Evolutionary conservation across 2,329 filamentous ascomycete genomes (phyloP).

Genomic region (Xylaria sp.): DNA sequence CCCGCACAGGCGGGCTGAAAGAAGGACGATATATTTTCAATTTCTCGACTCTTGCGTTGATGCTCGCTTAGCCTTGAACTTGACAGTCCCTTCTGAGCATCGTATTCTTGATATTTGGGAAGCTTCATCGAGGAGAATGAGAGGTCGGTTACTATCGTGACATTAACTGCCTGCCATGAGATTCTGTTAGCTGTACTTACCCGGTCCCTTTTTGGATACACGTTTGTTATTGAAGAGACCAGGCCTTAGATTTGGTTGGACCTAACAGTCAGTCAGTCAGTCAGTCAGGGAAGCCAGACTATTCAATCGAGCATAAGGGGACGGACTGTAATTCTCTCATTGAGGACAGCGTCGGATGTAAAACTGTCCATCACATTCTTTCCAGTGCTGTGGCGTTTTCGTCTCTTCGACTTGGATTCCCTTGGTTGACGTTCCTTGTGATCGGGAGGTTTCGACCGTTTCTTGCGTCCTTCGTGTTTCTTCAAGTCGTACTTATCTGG

Average conservation of each 20-base stretch:
- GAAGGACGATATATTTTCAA: slow-evolving; percentile 35
- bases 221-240: slow-evolving; percentile 44
- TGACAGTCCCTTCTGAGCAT: slow-evolving; percentile 24
- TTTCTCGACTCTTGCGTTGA: slow-evolving; percentile 31
- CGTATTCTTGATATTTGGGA: slow-evolving; percentile 30
- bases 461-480: slow-evolving; percentile 24
- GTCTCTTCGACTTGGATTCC: slow-evolving; percentile 25
- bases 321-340: slow-evolving; percentile 49
- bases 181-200: slow-evolving; percentile 30
- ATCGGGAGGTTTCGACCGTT: slow-evolving; percentile 24
- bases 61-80: slow-evolving; percentile 22
- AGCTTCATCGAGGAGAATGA: slow-evolving; percentile 49
- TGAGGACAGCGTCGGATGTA: slow-evolving; percentile 47
- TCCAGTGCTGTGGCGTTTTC: slow-evolving; percentile 33
- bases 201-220: slow-evolving; percentile 31
- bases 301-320: not conserved
- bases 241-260: slow-evolving; percentile 32
- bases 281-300: slow-evolving; percentile 13
- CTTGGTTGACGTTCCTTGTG: slow-evolving; percentile 8
- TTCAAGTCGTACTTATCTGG: slow-evolving; percentile 49
- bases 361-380: slow-evolving; percentile 53
- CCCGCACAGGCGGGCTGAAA: slow-evolving; percentile 27
- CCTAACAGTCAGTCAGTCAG: slow-evolving; percentile 13
- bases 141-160: slow-evolving; percentile 44
- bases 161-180: slow-evolving; percentile 1